These are phyloP conservation scores for Penicillium riverlandense DNA, from an alignment of 495 filamentous ascomycete genomes.

Conservation along the genomic window DNA sequence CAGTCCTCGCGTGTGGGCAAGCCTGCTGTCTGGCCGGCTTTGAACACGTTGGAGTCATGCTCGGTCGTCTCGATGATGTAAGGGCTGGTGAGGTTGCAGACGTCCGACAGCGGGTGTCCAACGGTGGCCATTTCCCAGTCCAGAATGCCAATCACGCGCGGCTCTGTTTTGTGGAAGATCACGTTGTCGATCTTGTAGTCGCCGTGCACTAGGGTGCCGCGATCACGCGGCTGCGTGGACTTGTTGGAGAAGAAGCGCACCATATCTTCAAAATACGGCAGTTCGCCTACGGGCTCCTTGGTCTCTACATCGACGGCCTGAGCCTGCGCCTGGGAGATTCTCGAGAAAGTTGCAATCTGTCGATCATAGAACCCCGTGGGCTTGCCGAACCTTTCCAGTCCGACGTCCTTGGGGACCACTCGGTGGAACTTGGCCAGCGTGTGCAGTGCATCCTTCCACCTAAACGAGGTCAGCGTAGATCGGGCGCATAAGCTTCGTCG, in stretches of 20 bases:
- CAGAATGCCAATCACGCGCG: constrained; percentile 83
- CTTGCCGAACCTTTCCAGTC: constrained; percentile 66
- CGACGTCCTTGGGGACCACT: constrained; percentile 57
- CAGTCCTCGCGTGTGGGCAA: constrained; percentile 67
- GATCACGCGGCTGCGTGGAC: constrained; percentile 63
- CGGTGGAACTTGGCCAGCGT: constrained; percentile 84
- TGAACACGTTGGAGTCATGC: constrained; percentile 43
- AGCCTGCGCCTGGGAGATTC: constrained; percentile 73
- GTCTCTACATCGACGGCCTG: constrained; percentile 68
- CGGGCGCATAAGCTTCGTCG: neutral
- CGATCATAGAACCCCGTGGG: constrained; percentile 74
- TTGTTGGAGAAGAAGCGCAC: constrained; percentile 66
- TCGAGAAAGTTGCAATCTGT: constrained; percentile 74
- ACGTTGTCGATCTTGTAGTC: constrained; percentile 99
- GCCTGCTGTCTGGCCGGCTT: constrained; percentile 55
- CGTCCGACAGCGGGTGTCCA: constrained; percentile 85
- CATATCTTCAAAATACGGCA: constrained; percentile 77
- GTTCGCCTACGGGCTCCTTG: constrained; percentile 64
- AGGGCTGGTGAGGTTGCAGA: constrained; percentile 71
- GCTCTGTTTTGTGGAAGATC: constrained; percentile 84
- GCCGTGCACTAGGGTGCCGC: constrained; percentile 77
- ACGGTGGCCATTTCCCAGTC: constrained; percentile 99
- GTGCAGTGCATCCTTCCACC: constrained; percentile 76
- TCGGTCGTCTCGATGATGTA: constrained; percentile 47
- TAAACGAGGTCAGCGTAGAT: constrained; percentile 11